phyloP scores from a whole-genome alignment of 345 rosid species.

The Orychophragmus violaceus region DNA sequence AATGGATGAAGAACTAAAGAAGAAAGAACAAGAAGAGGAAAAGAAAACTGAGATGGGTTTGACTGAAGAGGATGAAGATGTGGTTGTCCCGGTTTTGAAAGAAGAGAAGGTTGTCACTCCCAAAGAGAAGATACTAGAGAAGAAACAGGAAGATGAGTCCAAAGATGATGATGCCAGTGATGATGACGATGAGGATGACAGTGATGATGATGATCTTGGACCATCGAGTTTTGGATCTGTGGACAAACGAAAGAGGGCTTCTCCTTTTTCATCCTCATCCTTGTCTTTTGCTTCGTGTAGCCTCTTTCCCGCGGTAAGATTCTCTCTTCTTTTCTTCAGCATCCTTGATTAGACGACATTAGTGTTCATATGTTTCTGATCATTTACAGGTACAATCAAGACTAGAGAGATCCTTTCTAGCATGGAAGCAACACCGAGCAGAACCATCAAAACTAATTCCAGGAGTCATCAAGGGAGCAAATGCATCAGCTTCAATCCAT shows the following conservation, averaged over 20 bases:
- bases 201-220: slow-evolving; percentile 40
- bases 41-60: slow-evolving; percentile 44
- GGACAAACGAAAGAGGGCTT: slow-evolving; percentile 37
- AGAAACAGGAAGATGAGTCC: slow-evolving; percentile 32
- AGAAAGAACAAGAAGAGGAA: slow-evolving; percentile 64
- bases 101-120: slow-evolving; percentile 34
- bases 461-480: slow-evolving; percentile 10
- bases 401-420: slow-evolving; percentile 41
- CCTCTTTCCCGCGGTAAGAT: slow-evolving; percentile 67
- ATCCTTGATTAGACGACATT: not conserved
- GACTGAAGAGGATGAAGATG: slow-evolving; percentile 45
- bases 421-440: slow-evolving; percentile 43
- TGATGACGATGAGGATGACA: too few relatives aligned
- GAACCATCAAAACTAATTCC: slow-evolving; percentile 15
- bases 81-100: slow-evolving; percentile 20
- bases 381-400: slow-evolving; percentile 53
- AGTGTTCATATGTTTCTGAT: not conserved
- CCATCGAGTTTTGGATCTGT: slow-evolving; percentile 84
- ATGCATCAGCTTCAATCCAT: slow-evolving; percentile 29
- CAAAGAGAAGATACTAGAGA: slow-evolving; percentile 21
- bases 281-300: slow-evolving; percentile 59
- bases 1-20: slow-evolving; percentile 64
- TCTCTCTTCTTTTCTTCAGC: not conserved
- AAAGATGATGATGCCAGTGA: slow-evolving; percentile 47
- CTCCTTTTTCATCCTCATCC: slow-evolving; percentile 66